These are phyloP conservation scores for Mycothermus thermophilus DNA, from an alignment of 495 filamentous ascomycete species.

Conservation along the genomic window DNA sequence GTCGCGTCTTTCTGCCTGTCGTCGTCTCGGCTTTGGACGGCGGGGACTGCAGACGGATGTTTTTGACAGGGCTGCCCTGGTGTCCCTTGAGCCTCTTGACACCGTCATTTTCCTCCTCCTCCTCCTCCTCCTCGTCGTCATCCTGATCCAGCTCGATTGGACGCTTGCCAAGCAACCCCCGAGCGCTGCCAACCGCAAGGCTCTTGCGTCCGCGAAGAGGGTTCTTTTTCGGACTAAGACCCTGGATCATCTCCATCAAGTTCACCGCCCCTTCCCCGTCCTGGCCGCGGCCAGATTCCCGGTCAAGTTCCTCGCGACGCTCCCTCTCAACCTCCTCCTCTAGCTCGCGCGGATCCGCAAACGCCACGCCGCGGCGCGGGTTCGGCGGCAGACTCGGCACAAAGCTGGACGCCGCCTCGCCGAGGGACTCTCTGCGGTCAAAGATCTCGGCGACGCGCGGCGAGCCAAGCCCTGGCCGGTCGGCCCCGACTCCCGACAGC, in stretches of 20 bases:
- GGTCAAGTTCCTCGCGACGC: conserved; percentile 45
- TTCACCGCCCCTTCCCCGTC: conserved; percentile 48
- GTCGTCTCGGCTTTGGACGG: conserved; percentile 49
- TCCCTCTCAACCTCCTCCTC: conserved; percentile 58
- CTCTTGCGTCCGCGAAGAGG: conserved; percentile 57
- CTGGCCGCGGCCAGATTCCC: conserved; percentile 30
- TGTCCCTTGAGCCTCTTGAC: conserved; percentile 58
- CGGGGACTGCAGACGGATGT: conserved; percentile 50
- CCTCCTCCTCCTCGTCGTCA: conserved; percentile 43
- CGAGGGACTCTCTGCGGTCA: conserved; percentile 57
- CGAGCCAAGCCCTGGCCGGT: conserved; percentile 63
- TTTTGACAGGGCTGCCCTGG: conserved; percentile 66
- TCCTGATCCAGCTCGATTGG: conserved; percentile 49
- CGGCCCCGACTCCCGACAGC: conserved; percentile 61
- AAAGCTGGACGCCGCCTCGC: conserved; percentile 50
- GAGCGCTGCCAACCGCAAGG: conserved; percentile 59
- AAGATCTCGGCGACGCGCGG: conserved; percentile 61
- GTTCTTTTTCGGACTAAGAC: conserved; percentile 62
- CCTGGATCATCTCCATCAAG: conserved; percentile 64
- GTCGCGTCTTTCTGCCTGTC: conserved; percentile 41
- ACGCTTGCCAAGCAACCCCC: conserved; percentile 60
- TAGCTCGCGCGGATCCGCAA: conserved; percentile 52
- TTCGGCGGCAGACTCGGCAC: conserved; percentile 27
- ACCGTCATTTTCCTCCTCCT: conserved; percentile 45
- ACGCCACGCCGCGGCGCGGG: conserved; percentile 38